Evolutionary conservation across 2,329 filamentous ascomycete species (phyloP), one percentile per base, ranked within the genome.

Genomic region (Dryadomyces quercivorus): DNA sequence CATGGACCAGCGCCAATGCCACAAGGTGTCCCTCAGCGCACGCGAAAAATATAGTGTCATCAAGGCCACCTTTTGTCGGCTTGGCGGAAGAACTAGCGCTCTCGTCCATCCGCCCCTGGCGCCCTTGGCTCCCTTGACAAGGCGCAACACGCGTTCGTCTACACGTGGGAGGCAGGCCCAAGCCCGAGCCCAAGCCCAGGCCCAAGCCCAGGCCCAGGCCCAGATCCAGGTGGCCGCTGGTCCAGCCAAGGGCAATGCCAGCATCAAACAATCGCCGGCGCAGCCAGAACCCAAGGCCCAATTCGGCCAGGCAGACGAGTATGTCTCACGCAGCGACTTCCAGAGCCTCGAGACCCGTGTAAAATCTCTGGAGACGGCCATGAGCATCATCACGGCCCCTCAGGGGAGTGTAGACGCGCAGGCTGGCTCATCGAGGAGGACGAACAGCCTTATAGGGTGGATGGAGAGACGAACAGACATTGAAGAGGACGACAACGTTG

Each of bases 1-100:
- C 55, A 34, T 63, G 18, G 56, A 9, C 5, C 22, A 21, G 2
- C 40, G 8, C 21, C 20, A 51, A 4, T 66, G 65, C 51, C 53
- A 58, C 10, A 63, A 61, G 38, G 61, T 61, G 3, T 65, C 62
- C 16, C 64, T 62, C 50, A 63, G 64, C 38, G 65, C 65, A 55
- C 56, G 57, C 20, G 63, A 67, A 55, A 65, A 66, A 54, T 66
- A 62, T 60, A 57, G 56, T 3, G 56, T 62, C 16, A 57, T 67
- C 3, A 46, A 44, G 18, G 54, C 63, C 16, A 61, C 60, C 10
- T 66, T 67, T 47, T 60, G 56, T 15, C 18, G 50, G 1, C 49
- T 18, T 22, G 38, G 50, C 22, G 20, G 5, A 36, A 5, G 15
- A 18, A n/a, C 9, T 16, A 16, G 16, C 5, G 6, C 44, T 49